phyloP scores from a whole-genome alignment of 1,139 yeast genomes.

The Scheffersomyces segobiensis region DNA sequence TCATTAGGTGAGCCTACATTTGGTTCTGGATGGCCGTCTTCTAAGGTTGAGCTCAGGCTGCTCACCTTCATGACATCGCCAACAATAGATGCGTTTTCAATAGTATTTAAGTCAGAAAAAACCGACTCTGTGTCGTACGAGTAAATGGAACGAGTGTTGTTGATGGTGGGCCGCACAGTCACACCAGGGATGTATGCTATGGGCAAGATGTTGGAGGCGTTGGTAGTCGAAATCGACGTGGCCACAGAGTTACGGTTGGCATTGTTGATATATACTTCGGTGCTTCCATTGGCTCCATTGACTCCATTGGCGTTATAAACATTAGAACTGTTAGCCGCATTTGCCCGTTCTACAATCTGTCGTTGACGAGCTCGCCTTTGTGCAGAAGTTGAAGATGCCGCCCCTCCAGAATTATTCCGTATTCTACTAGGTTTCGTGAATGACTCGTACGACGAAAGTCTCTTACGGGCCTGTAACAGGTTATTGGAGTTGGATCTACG shows the following conservation, averaged over 20 bases:
- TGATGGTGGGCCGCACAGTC: constrained; percentile 57
- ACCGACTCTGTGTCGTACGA: constrained; percentile 53
- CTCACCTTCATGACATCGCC: constrained; percentile 46
- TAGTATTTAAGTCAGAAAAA: constrained; percentile 50
- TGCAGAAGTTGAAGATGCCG: constrained; percentile 7
- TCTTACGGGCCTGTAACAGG: constrained; percentile 18
- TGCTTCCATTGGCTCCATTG: background rate
- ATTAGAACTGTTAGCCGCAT: constrained; percentile 4
- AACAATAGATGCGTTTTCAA: constrained; percentile 56
- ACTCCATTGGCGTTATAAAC: constrained; percentile 1
- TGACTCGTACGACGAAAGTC: constrained; percentile 47
- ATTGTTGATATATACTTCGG: constrained; percentile 22
- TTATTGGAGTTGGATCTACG: constrained; percentile 6
- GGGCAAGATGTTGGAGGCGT: constrained; percentile 88
- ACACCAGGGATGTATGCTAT: constrained; percentile 95
- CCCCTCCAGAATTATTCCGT: background rate
- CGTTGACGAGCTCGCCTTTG: constrained; percentile 17
- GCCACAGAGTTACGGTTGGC: constrained; percentile 50
- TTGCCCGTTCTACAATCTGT: constrained; percentile 15
- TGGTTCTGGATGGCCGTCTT: background rate
- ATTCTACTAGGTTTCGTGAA: constrained; percentile 40
- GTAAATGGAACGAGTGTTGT: constrained; percentile 48
- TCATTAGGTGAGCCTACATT: constrained; percentile 6
- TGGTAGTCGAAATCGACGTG: constrained; percentile 62
- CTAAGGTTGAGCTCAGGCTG: constrained; percentile 13